phyloP scores from a whole-genome alignment of 345 rosid genomes.

The Excoecaria agallocha region DNA sequence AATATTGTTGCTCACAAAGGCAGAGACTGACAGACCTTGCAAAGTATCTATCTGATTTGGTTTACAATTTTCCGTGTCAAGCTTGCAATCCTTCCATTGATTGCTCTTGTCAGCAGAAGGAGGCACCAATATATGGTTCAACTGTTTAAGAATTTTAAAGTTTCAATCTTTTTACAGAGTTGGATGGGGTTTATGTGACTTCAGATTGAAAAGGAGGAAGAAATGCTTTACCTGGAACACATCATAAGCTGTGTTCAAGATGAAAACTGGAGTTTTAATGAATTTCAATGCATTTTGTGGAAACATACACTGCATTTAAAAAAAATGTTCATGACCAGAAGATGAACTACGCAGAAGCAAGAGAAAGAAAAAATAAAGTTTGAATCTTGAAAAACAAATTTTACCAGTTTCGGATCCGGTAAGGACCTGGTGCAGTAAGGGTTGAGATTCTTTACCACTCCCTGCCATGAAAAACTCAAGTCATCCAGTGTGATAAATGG shows the following conservation, averaged over 20 bases:
- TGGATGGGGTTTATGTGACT: neutral
- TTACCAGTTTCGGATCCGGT: conserved; percentile 59
- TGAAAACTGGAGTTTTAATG: conserved; percentile 69
- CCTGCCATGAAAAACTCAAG: conserved; percentile 44
- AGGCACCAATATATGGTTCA: conserved; percentile 80
- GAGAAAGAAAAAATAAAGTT: neutral
- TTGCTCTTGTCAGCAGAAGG: conserved; percentile 66
- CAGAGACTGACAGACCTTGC: conserved; percentile 48
- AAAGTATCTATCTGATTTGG: conserved; percentile 49
- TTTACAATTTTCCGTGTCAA: conserved; percentile 51
- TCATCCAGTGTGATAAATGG: neutral
- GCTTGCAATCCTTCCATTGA: conserved; percentile 74
- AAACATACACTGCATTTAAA: conserved; percentile 69
- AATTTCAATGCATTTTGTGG: conserved; percentile 71
- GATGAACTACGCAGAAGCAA: neutral
- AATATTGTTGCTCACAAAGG: neutral
- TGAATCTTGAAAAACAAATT: neutral
- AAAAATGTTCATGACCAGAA: conserved; percentile 8
- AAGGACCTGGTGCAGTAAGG: conserved; percentile 50
- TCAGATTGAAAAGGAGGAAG: neutral
- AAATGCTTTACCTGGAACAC: conserved; percentile 62
- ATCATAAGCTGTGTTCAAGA: conserved; percentile 90
- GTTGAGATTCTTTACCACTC: conserved; percentile 56
- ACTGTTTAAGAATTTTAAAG: conserved; percentile 37
- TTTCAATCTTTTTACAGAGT: neutral